Percentiles rank a stretch among this genome's conserved stretches.
phyloP scores from a whole-genome alignment of 2,329 filamentous ascomycete species.

The Cryphonectria carpinicola region DNA sequence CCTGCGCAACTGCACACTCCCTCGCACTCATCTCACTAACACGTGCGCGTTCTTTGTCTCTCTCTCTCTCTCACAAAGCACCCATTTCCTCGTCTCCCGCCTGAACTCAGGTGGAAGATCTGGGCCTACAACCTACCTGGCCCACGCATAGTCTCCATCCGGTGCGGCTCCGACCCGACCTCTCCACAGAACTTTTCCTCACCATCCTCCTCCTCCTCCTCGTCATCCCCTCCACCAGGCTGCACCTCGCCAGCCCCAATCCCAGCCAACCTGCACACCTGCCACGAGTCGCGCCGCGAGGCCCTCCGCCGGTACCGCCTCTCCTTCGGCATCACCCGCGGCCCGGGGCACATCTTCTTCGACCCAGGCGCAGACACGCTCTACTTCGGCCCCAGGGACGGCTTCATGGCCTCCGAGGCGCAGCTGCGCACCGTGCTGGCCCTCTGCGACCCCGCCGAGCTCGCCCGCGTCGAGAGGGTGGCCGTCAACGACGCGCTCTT shows the following conservation, averaged over 20 bases:
- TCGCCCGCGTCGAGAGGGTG: slow-evolving; percentile 46
- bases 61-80: slow-evolving; percentile 37
- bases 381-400: slow-evolving; percentile 51
- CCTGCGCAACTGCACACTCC: not conserved
- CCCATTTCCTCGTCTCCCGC: slow-evolving; percentile 47
- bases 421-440: slow-evolving; percentile 50
- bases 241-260: slow-evolving; percentile 48
- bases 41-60: too few relatives aligned
- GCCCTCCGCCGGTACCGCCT: slow-evolving; percentile 46
- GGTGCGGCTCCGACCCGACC: slow-evolving; percentile 40
- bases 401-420: slow-evolving; percentile 50
- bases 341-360: slow-evolving; percentile 48
- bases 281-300: slow-evolving; percentile 51
- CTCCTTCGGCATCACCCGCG: slow-evolving; percentile 47
- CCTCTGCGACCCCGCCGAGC: slow-evolving; percentile 46
- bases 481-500: slow-evolving; percentile 52
- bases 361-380: slow-evolving; percentile 48
- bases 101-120: slow-evolving; percentile 52
- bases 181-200: not conserved
- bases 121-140: slow-evolving; percentile 50
- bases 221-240: slow-evolving; percentile 35
- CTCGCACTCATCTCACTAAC: not conserved
- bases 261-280: slow-evolving; percentile 51
- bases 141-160: slow-evolving; percentile 49
- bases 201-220: not conserved